A percentile compares a stretch with the other conserved stretches of the same genome.
These are phyloP conservation scores for Cnidoscolus chayamansa DNA, from an alignment of 441 rosid species.

Conservation along the genomic window DNA sequence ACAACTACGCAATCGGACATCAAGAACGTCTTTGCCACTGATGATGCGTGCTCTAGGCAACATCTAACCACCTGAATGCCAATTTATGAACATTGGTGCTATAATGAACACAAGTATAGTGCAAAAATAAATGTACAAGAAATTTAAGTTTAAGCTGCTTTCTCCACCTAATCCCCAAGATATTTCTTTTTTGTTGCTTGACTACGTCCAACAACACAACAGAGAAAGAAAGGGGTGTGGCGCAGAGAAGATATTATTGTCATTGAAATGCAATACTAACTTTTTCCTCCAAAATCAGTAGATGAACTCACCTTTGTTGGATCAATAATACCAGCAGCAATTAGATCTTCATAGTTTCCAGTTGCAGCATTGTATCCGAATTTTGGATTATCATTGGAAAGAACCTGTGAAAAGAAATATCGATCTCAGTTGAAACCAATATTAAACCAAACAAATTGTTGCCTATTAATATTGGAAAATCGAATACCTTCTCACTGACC, in stretches of 20 bases:
- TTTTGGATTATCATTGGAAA: slow-evolving; percentile 53
- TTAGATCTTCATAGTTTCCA: slow-evolving; percentile 85
- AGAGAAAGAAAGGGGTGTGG: no score
- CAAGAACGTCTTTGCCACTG: slow-evolving; percentile 86
- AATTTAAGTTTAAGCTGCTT: background rate
- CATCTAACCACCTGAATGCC: slow-evolving; percentile 81
- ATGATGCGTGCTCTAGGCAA: slow-evolving; percentile 91
- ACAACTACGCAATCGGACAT: slow-evolving; percentile 92
- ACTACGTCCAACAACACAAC: no score
- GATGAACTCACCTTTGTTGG: slow-evolving; percentile 71
- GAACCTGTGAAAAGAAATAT: slow-evolving; percentile 46
- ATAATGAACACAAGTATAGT: background rate
- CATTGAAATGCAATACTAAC: no score
- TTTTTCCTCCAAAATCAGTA: background rate
- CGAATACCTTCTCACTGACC: slow-evolving; percentile 72
- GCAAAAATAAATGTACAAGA: background rate
- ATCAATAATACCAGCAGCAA: slow-evolving; percentile 93
- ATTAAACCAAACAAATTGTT: background rate
- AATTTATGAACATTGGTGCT: no score
- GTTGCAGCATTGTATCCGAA: slow-evolving; percentile 97
- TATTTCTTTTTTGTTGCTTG: no score
- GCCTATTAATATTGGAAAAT: background rate
- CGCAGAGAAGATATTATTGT: no score
- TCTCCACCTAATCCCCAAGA: background rate
- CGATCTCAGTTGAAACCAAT: background rate